phyloP scores from a whole-genome alignment of 169 alveolate genomes.

The Plasmodium falciparum region DNA sequence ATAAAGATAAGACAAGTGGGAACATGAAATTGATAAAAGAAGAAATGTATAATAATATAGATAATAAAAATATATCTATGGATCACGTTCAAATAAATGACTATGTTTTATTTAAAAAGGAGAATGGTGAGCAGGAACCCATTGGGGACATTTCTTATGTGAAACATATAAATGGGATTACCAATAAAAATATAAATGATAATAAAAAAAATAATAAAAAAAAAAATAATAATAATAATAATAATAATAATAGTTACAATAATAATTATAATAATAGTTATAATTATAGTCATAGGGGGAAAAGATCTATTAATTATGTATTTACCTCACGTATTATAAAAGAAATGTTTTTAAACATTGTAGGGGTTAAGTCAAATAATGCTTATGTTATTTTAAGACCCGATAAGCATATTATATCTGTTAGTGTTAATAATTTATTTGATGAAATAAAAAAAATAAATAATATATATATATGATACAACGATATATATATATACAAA shows the following conservation, averaged over 20 bases:
- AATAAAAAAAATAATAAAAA: not conserved
- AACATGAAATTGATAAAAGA: slow-evolving; percentile 12
- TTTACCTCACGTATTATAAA: slow-evolving; percentile 53
- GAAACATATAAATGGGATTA: not conserved
- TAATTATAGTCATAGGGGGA: no score
- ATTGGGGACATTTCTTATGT: slow-evolving; percentile 13
- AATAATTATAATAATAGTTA: not conserved
- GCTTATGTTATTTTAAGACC: slow-evolving; percentile 72
- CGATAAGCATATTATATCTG: slow-evolving; percentile 71
- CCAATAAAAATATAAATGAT: no score
- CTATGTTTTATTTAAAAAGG: not conserved
- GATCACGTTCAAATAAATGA: slow-evolving; percentile 6
- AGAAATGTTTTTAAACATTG: slow-evolving; percentile 51
- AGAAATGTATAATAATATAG: not conserved
- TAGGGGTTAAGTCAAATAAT: slow-evolving; percentile 30
- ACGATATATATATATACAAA: no score
- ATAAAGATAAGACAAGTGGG: slow-evolving; percentile 13
- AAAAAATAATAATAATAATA: not conserved
- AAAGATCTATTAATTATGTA: slow-evolving; percentile 23
- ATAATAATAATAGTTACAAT: not conserved
- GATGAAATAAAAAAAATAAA: slow-evolving; percentile 24
- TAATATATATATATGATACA: slow-evolving; percentile 36
- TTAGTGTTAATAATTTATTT: slow-evolving; percentile 20
- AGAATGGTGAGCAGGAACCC: not conserved
- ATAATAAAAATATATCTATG: not conserved